These are phyloP conservation scores for Saccharomyces jurei DNA, from an alignment of 805 yeast species.

Conservation along the genomic window DNA sequence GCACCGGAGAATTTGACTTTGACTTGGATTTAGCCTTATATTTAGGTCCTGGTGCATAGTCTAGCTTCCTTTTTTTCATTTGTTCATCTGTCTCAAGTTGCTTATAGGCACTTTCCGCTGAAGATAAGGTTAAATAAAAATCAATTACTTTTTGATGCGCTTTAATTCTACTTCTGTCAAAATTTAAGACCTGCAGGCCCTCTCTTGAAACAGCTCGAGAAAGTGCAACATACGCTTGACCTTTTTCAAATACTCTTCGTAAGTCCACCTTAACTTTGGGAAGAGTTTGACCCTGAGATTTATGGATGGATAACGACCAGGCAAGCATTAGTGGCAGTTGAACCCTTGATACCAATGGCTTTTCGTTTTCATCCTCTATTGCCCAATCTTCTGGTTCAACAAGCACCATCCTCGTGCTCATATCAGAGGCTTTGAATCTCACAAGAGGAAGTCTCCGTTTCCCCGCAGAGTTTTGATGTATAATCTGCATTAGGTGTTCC, in stretches of 20 bases:
- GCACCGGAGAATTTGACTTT: conserved; percentile 1
- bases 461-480: conserved; percentile 37
- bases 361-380: conserved; percentile 65
- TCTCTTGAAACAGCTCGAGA: conserved; percentile 80
- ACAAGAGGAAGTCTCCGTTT: conserved; percentile 64
- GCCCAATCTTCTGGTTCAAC: conserved; percentile 80
- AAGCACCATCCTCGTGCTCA: conserved; percentile 63
- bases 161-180: conserved; percentile 51
- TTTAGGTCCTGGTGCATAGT: conserved; percentile 1
- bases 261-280: conserved; percentile 72
- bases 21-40: not conserved
- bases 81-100: conserved; percentile 1
- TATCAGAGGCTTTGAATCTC: conserved; percentile 62
- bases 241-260: conserved; percentile 70
- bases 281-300: conserved; percentile 89
- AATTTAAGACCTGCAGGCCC: conserved; percentile 76
- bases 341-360: conserved; percentile 57
- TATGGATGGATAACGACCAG: conserved; percentile 94
- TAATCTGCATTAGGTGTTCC: conserved; percentile 34
- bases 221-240: conserved; percentile 93
- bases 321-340: conserved; percentile 90
- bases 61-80: not conserved
- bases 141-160: conserved; percentile 64
- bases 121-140: conserved; percentile 50
- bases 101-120: conserved; percentile 25